Evolutionary conservation across 2,329 filamentous ascomycete species (phyloP), one percentile per base, ranked within the genome.

Genomic region (Microsporum ferrugineum): DNA sequence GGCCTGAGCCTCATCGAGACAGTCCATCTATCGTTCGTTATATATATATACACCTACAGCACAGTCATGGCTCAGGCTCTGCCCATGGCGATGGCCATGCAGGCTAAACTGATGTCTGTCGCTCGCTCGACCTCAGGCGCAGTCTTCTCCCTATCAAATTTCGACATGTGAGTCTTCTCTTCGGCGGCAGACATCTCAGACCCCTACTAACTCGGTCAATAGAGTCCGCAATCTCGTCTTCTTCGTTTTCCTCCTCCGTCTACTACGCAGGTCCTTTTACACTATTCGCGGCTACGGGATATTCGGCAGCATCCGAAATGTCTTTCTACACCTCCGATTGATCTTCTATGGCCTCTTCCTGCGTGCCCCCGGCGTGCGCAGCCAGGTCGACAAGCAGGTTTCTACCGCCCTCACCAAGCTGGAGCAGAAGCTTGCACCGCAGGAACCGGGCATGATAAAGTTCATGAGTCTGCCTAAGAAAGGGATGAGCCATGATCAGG

Each of bases 181-280:
- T 31, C 8, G 3, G n/a, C 17, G 2, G 14, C 2, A 23, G 2
- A 6, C 27, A 5, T 12, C 27, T 47, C 29, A 7, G 36, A 33
- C 55, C 38, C 27, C 6, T 58, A 36, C 45, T 51, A 14, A 31
- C 27, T 5, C n/a, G 17, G 17, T 7, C 5, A 5, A 6, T 66
- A 92, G 89, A 63, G 71, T 96, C 64, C 88, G 89, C 60, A 95
- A 96, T 72, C 79, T 96, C 63, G 79, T 97, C 68, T 95, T 97
- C 74, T 80, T 91, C 71, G 82, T 95, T 68, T 96, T 97, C 77
- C 73, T 96, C 63, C 78, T 95, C 56, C 87, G 91, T 71, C 88
- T 91, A 80, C 83, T 87, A 36, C 88, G 90, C 66, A 88, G 88
- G 70, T 82, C 84, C 33, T 87, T 89, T 72, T 88, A 90, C 77